Evolutionary conservation across 495 filamentous ascomycete genomes (phyloP), one percentile per base, ranked within the genome.

Genomic region (Neurospora tetrasperma): DNA sequence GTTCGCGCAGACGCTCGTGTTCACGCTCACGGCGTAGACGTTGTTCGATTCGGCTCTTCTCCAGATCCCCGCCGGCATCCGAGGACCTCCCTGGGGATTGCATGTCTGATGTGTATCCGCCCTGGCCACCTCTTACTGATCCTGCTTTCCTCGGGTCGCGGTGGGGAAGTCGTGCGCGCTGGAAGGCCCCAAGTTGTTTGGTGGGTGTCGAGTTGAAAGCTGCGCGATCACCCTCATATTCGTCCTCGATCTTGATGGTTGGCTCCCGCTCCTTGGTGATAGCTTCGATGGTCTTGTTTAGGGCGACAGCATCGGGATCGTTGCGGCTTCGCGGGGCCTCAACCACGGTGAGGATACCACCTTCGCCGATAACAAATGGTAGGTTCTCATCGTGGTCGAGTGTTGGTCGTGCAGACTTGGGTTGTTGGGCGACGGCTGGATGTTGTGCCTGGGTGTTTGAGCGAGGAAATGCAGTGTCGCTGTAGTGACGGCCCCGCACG

Each of bases 281-380:
- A 16, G 75, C 48, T 3, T 72, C 69, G 20, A 42, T 69, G 9
- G 48, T 73, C 62, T 72, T 73, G 43, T 74, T 40, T 5, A 70
- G n/a, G 9, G 75, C 46, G 10, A 70, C 72, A 42, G 72, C n/a
- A 16, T 71, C 68, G 68, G 70, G 40, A 9, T 23, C 69, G 44
- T 72, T 73, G 14, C 20, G 76, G 68, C 35, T n/a, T 31, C 41
- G 42, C n/a, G 77, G 71, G 2, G 75, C 62, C 16, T 73, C n/a
- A 27, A 80, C 38, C 23, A 82, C 76, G 69, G 73, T 81, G 68
- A 82, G 77, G 38, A 80, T 38, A 35, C 80, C 80, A 66, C 75
- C 74, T 44, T 81, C 79, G 73, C 71, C 76, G 69, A 80, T 77
- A 39, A 80, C 75, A 23, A 81, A 82, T 5, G 80, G 79, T 23